Evolutionary conservation across 2,329 filamentous ascomycete genomes (phyloP).

Genomic region (Periconia sp.): DNA sequence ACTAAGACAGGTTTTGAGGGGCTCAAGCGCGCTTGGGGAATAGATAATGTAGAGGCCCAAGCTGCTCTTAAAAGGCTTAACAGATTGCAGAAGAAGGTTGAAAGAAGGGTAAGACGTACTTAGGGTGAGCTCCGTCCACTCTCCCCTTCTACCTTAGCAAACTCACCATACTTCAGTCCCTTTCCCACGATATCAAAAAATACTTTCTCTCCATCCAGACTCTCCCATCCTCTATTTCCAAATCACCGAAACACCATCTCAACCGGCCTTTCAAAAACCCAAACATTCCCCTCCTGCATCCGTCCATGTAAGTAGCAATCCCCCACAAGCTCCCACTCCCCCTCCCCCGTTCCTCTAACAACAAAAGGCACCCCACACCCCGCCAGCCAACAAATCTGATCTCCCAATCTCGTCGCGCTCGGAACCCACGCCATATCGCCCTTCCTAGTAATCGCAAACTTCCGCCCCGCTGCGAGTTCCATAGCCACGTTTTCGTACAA

Average conservation of each 20-base stretch:
- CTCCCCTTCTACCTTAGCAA: too few relatives aligned
- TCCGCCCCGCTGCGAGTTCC: constrained; percentile 2
- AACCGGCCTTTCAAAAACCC: neutral
- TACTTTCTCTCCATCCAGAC: too few relatives aligned
- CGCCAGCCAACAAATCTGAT: constrained; percentile 12
- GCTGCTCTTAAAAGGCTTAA: too few relatives aligned
- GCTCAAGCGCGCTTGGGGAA: too few relatives aligned
- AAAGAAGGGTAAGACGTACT: too few relatives aligned
- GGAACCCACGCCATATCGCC: constrained; percentile 9
- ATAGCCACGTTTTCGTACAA: constrained; percentile 1
- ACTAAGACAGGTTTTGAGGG: too few relatives aligned
- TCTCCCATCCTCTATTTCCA: too few relatives aligned
- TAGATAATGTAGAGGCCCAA: too few relatives aligned
- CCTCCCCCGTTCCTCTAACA: neutral
- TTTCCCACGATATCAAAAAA: too few relatives aligned
- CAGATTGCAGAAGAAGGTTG: too few relatives aligned
- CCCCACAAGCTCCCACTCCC: constrained; percentile 6
- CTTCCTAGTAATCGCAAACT: constrained; percentile 6
- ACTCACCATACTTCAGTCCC: too few relatives aligned
- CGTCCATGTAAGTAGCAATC: constrained; percentile 6
- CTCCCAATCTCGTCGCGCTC: constrained; percentile 2
- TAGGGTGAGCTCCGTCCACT: too few relatives aligned
- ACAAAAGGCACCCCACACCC: constrained; percentile 13
- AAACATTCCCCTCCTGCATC: constrained; percentile 3
- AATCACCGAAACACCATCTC: neutral